Base-by-base conservation (phyloP, 1,284 basidiomycete genomes). In the Trametes hirsuta region DNA sequence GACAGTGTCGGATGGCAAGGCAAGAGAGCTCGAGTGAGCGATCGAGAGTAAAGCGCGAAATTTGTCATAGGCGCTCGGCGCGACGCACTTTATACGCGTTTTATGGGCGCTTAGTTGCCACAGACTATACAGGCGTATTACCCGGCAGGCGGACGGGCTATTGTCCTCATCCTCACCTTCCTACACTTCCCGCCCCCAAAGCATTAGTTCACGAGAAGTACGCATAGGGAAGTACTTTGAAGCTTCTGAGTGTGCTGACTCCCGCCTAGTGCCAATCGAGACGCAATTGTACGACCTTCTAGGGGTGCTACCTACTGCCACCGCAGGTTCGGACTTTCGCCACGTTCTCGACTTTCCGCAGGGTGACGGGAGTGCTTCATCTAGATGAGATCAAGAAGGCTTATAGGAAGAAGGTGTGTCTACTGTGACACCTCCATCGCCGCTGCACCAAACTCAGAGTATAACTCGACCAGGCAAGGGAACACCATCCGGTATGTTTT, bases 321-420 rank as follows among this genome's bases (percentile, higher is more conserved):
- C 80, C 40, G 88, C 90, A 79, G 87, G 92, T 91, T 64, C 21
- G 47, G 39, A 45, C 40, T 44, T 47, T 18, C 24, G 24, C 36
- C 54, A 35, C 46, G 22, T 44, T 52, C n/a, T 46, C 37, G n/a
- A 36, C 12, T 41, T 24, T 42, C 53, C n/a, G 22, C 48, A n/a
- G 25, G n/a, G 52, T 68, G 52, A 71, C 45, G 14, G 40, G 5
- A 6, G 4, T n/a, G 30, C 39, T 39, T 42, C 37, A n/a, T 12
- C 50, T 61, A 92, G 91, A 79, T 65, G 93, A 97, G 66, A 93
- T 97, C 71, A 96, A 95, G 77, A 93, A 91, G 72, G 95, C 94
- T 6, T 97, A 97, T 73, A 88, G 91, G 72, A 91, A 85, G 79
- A 95, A 94, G 87, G 93, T 91, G 69, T 68, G 68, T 25, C 37